These are phyloP conservation scores for Suhomyces prunicola DNA, from an alignment of 805 yeast species.

Conservation along the genomic window DNA sequence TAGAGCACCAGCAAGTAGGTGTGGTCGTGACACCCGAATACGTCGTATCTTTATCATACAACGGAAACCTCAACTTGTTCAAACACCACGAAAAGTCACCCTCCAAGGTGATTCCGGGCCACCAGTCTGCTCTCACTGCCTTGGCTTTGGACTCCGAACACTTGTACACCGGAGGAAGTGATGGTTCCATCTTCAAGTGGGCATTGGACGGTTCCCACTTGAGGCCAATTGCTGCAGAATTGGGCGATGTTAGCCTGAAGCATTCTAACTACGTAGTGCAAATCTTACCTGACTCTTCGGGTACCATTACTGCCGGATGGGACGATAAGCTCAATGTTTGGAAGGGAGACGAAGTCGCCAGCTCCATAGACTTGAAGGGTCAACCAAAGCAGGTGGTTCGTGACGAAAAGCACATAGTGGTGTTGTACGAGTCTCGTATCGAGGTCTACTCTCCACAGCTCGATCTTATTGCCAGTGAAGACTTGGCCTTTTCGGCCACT, in stretches of 20 bases:
- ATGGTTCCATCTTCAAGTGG: slow-evolving; percentile 74
- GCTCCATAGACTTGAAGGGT: slow-evolving; percentile 14
- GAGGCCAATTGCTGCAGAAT: slow-evolving; percentile 29
- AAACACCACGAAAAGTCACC: slow-evolving; percentile 35
- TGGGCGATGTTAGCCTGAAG: slow-evolving; percentile 30
- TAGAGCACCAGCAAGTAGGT: slow-evolving; percentile 77
- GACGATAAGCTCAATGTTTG: slow-evolving; percentile 66
- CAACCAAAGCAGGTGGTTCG: slow-evolving; percentile 38
- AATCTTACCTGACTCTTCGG: slow-evolving; percentile 27
- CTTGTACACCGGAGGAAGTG: slow-evolving; percentile 70
- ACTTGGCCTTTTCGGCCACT: slow-evolving; percentile 22
- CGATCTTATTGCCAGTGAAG: slow-evolving; percentile 12
- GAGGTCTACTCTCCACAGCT: slow-evolving; percentile 18
- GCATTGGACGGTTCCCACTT: slow-evolving; percentile 17
- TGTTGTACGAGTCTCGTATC: slow-evolving; percentile 30
- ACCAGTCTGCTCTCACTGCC: slow-evolving; percentile 78
- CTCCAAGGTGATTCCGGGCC: slow-evolving; percentile 57
- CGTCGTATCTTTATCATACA: slow-evolving; percentile 63
- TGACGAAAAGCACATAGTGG: slow-evolving; percentile 25
- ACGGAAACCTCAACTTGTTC: slow-evolving; percentile 70
- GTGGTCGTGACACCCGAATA: slow-evolving; percentile 59
- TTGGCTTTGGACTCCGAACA: slow-evolving; percentile 28
- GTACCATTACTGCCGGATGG: slow-evolving; percentile 70
- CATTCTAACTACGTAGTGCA: slow-evolving; percentile 72
- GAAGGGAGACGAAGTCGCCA: slow-evolving; percentile 16